Evolutionary conservation across 78 protist genomes (phyloP), one percentile per base, ranked within the genome.

Genomic region (Emiliania huxleyi): DNA sequence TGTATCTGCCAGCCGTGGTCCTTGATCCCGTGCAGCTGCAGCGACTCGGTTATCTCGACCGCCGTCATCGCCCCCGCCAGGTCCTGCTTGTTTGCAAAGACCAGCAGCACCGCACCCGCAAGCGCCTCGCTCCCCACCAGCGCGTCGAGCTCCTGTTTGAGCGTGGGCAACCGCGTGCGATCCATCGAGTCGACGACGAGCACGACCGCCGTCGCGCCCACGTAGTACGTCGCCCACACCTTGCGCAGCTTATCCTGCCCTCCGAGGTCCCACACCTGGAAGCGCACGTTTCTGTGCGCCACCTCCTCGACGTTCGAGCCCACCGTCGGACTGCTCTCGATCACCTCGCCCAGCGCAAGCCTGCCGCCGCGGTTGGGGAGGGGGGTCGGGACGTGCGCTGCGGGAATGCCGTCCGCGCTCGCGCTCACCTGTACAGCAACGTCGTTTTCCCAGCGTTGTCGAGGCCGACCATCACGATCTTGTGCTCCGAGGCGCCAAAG

Each of bases 261-360:
- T 0, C 95, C 95, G 11, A 94, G 25, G 56, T 94, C 95, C 95
- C 95, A 94, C 46, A 73, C 44, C 84, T 49, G 91, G 44, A 55
- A 87, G 3, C 29, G 56, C 12, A 93, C 26, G 48, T 93, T 90
- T 44, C 84, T 75, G 49, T 87, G 79, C 25, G 22, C 0, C 25
- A 94, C 75, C 62, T 94, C 87, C 85, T 94, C 95, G 29, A 94
- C 95, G 62, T 94, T 94, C 29, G 90, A 69, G 33, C 95, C 95
- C 29, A 94, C 81, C 38, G 95, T 94, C n/a, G 95, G 95, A 56
- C 91, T 91, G 25, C 93, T 94, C 90, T 75, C 91, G 11, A 94
- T 89, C 29, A 94, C 95, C 2, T 94, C 95, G 21, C 93, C 93
- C 2, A 52, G 15, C 62, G 62, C 62, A 8, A 52, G 62, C 62